Evolutionary conservation across 768 basidiomycete species (phyloP).

Genomic region (Amanita polypyramis): DNA sequence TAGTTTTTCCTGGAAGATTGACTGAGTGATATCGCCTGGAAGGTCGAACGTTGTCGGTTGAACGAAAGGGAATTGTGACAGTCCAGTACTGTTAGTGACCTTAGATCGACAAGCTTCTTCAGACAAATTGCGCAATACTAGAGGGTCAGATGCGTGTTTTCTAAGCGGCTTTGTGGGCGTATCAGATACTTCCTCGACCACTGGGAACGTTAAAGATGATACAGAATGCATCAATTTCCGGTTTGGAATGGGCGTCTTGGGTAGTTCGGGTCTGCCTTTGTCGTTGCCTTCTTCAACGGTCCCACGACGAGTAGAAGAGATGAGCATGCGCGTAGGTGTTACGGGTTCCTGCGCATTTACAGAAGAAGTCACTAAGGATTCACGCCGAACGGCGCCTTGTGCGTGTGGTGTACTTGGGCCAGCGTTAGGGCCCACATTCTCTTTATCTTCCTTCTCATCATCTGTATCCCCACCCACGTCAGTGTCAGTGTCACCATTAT

Average conservation of each 20-base stretch:
- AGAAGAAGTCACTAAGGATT: background rate
- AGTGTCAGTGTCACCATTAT: conserved; percentile 2
- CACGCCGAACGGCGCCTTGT: background rate
- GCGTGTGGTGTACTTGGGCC: background rate
- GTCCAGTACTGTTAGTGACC: background rate
- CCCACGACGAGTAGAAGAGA: background rate
- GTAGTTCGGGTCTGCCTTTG: background rate
- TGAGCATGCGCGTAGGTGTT: background rate
- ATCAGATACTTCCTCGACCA: background rate
- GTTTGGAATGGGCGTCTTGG: background rate
- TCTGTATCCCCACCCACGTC: conserved; percentile 1
- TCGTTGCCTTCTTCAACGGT: background rate
- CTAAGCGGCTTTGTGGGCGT: background rate
- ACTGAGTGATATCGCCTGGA: background rate
- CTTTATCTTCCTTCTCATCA: conserved; percentile 3
- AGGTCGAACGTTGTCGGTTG: background rate
- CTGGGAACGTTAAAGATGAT: background rate
- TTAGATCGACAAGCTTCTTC: background rate
- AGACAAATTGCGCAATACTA: background rate
- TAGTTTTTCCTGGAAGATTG: background rate
- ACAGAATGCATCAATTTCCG: background rate
- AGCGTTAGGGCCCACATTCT: background rate
- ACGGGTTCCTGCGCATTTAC: background rate
- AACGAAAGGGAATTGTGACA: no score
- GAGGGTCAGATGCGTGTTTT: background rate